Evolutionary conservation across 176 grass and related monocot species (phyloP).

Genomic region (Alopecurus myosuroides): DNA sequence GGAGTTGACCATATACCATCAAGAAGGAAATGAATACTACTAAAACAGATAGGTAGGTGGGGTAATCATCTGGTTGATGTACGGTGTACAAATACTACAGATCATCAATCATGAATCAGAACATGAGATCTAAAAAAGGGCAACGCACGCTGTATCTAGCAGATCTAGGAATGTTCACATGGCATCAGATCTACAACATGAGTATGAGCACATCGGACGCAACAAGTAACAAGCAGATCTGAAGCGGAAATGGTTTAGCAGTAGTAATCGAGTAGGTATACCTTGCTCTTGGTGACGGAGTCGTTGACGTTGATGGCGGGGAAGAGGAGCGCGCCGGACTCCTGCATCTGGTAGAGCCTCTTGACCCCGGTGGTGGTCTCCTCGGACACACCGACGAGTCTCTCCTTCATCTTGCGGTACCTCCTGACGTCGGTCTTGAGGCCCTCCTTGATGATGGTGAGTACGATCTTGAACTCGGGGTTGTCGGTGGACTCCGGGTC

Average conservation of each 20-base stretch:
- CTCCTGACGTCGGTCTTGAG: conserved; percentile 64
- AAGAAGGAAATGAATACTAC: not conserved
- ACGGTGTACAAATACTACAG: too few species aligned
- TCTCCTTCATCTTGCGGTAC: conserved; percentile 95
- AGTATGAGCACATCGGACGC: not conserved
- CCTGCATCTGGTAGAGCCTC: conserved; percentile 94
- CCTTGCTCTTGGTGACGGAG: conserved; percentile 99
- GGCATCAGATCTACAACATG: not conserved
- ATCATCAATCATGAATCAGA: not conserved
- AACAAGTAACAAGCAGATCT: conserved; percentile 9
- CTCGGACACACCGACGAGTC: conserved; percentile 90
- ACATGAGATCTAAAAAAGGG: not conserved
- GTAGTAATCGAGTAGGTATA: not conserved
- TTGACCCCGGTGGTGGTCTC: conserved; percentile 95
- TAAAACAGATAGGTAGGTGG: not conserved
- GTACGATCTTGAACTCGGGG: conserved; percentile 96
- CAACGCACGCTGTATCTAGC: not conserved
- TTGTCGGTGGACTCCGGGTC: conserved; percentile 87
- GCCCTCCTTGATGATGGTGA: conserved; percentile 78
- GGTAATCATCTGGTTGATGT: not conserved
- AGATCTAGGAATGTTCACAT: not conserved
- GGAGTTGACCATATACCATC: not conserved
- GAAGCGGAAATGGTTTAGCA: not conserved
- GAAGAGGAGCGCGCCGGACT: conserved; percentile 68
- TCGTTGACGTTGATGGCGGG: conserved; percentile 94